Base-by-base conservation (phyloP, 75 land plant species). In the Picea glauca region DNA sequence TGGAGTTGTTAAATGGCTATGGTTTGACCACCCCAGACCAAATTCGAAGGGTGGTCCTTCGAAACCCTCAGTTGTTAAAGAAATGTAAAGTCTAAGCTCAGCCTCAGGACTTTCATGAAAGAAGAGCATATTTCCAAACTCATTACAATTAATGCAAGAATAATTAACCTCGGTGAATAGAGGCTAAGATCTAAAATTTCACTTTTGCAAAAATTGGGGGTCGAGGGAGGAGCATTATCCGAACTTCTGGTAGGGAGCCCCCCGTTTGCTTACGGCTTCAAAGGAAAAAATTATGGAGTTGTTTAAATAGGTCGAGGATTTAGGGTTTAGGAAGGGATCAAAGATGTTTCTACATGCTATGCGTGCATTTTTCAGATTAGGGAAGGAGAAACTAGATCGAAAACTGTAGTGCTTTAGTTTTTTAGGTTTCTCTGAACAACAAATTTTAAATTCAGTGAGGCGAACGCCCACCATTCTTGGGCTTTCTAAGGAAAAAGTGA, bases 81-180 rank as follows among this genome's bases (percentile, higher is more conserved):
- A 9, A 72, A 50, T 13, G 63, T 81, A 7, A 63, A 46, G 17
- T 80, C 86, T 4, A 78, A 81, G 66, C 61, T 81, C 6, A 18
- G 75, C 15, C 75, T 81, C 9, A 73, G 74, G 26, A 58, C 59
- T 14, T 9, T 78, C 20, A 46, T 66, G 43, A 33, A 35, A 3
- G 70, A 35, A 32, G 35, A 66, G 43, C 38, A 66, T 66, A 66
- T 66, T 0, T 5, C 40, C 70, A 66, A 66, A 4, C n/a, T 66
- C 3, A 15, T 66, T 66, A 15, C 20, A 3, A 32, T 5, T 13
- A 33, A 66, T 66, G 8, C 43, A 17, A 66, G 70, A 2, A 15
- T 33, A 13, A 31, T 66, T 0, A 13, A 33, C 18, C 40, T 33
- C 0, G 35, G 43, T 66, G 43, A 66, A 17, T 1, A 2, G 4